Evolutionary conservation across 768 basidiomycete species (phyloP).

Genomic region (Hygrophoropsis aurantiaca): DNA sequence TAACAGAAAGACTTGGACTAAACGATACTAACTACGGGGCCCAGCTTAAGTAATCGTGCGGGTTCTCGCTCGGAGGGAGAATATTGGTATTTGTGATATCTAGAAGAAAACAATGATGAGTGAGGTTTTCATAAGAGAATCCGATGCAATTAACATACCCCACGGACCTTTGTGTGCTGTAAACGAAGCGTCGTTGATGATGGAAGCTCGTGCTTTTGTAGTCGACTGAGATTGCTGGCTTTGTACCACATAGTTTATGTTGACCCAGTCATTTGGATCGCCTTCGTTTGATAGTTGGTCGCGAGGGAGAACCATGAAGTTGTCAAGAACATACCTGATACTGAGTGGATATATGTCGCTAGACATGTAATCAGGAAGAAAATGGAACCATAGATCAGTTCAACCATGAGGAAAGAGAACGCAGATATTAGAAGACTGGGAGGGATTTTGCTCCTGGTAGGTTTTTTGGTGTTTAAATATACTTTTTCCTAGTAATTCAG

Average conservation of each 20-base stretch:
- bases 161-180: constrained; percentile 39
- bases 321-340: not conserved
- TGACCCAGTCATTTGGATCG: constrained; percentile 52
- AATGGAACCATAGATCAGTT: no score
- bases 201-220: constrained; percentile 35
- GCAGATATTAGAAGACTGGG: no score
- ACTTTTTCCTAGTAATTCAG: no score
- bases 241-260: constrained; percentile 40
- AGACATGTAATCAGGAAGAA: no score
- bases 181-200: constrained; percentile 36
- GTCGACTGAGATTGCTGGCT: constrained; percentile 18
- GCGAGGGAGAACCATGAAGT: not conserved
- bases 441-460: no score
- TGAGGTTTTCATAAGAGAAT: constrained; percentile 31
- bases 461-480: no score
- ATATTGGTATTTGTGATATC: constrained; percentile 28
- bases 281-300: constrained; percentile 23
- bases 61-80: constrained; percentile 36
- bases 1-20: not conserved
- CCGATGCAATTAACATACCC: constrained; percentile 25
- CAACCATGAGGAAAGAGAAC: no score
- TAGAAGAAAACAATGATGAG: constrained; percentile 21
- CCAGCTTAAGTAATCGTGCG: constrained; percentile 55
- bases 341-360: no score
- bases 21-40: constrained; percentile 51